Conservation (phyloP, 257 asterid species). For the Nicotiana noctiflora region DNA sequence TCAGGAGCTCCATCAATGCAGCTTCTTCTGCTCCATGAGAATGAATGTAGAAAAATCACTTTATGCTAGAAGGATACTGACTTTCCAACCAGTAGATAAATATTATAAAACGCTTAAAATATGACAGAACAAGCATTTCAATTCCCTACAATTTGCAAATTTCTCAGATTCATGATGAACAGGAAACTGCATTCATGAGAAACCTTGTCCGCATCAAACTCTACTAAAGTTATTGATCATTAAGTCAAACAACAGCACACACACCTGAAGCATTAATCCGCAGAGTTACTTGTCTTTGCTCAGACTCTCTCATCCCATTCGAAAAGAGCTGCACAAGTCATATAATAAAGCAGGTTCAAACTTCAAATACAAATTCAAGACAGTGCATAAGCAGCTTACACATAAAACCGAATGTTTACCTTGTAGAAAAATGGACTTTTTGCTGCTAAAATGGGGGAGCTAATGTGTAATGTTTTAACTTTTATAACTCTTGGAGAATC, state of each 20-base stretch:
- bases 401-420: background rate
- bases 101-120: background rate
- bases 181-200: background rate
- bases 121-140: background rate
- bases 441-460: conserved; percentile 36
- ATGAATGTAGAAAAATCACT: background rate
- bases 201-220: background rate
- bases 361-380: background rate
- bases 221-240: background rate
- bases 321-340: conserved; percentile 18
- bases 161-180: background rate
- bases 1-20: conserved; percentile 24
- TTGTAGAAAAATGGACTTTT: conserved; percentile 32
- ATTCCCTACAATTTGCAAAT: background rate
- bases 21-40: conserved; percentile 23
- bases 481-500: conserved; percentile 21
- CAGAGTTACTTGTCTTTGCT: conserved; percentile 23
- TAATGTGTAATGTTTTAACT: conserved; percentile 25
- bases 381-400: background rate
- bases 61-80: background rate
- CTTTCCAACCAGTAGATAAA: background rate
- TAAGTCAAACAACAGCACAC: background rate
- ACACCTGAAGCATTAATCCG: conserved; percentile 21
- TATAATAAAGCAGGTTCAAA: background rate
- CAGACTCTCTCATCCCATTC: conserved; percentile 24